Evolutionary conservation across 2,329 filamentous ascomycete genomes (phyloP), one percentile per base, ranked within the genome.

Genomic region (Penicillium corylophilum): DNA sequence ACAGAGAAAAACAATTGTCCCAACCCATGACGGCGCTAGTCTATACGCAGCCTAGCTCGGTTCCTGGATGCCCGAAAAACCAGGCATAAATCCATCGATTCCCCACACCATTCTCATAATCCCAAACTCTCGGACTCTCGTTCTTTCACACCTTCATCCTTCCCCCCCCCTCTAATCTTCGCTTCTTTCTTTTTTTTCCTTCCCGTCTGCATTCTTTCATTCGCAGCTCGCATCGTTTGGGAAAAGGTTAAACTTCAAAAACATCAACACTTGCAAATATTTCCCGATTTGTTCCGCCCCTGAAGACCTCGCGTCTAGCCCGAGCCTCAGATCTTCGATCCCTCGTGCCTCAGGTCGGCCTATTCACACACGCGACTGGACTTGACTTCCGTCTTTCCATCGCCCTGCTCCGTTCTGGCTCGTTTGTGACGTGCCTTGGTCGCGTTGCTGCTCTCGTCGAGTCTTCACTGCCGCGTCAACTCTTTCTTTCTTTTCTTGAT

Each of bases 201-300:
- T 41, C 39, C 39, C 39, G 39, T 41, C 57, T 56, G 59, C 60
- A 64, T 62, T 65, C 64, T 59, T 64, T 64, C 60, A 54, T 68
- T 68, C 62, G 55, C 57, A 63, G 57, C 55, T 57, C 54, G 55
- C 52, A 52, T 60, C 55, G 49, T 51, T 60, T 55, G 48, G 60
- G 60, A 59, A 56, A 59, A 55, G 55, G 41, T 49, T 50, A 54
- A 20, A 36, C 48, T 52, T 55, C 51, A 57, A 60, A 62, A 62
- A 56, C 51, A 53, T 46, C 36, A 8, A 15, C 38, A 45, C 44
- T 45, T 59, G 59, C 59, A 63, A 61, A 62, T 63, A 60, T 48
- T 50, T 51, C 28, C 50, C 51, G 55, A 60, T 64, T 55, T 46
- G 40, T 57, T 59, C 57, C 54, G 51, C 59, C 63, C 63, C 62